Evolutionary conservation across 2,329 filamentous ascomycete genomes (phyloP).

Genomic region (Pseudogymnoascus sp.): DNA sequence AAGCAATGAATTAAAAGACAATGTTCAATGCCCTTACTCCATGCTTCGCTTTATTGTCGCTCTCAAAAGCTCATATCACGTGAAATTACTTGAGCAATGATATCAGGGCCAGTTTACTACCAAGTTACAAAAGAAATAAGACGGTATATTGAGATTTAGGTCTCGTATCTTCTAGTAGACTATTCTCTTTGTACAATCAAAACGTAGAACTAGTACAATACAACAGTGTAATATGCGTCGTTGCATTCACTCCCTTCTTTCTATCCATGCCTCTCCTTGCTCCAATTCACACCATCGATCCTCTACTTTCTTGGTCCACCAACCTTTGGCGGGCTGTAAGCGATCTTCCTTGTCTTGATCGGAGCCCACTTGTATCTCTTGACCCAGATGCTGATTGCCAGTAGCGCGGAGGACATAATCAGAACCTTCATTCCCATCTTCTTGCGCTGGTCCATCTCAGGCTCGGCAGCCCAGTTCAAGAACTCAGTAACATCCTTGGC

Average conservation of each 20-base stretch:
- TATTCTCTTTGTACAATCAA: conserved; percentile 25
- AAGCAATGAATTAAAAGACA: not conserved
- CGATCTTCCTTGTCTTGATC: conserved; percentile 90
- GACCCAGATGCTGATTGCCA: conserved; percentile 87
- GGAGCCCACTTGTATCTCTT: conserved; percentile 99
- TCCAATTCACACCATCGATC: not conserved
- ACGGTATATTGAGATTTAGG: conserved; percentile 11
- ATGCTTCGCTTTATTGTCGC: not conserved
- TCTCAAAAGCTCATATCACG: not conserved
- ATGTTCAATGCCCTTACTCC: not conserved
- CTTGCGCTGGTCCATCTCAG: conserved; percentile 99
- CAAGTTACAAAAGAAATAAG: conserved; percentile 7
- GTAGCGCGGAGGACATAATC: conserved; percentile 66
- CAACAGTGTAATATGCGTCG: conserved; percentile 12
- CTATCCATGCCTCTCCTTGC: conserved; percentile 16
- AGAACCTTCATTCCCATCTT: conserved; percentile 99
- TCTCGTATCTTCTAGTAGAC: conserved; percentile 8
- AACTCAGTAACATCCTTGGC: conserved; percentile 99
- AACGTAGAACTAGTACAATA: conserved; percentile 28
- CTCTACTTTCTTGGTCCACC: conserved; percentile 13
- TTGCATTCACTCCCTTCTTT: conserved; percentile 20
- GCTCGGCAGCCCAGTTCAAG: conserved; percentile 97
- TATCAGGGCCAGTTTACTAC: not conserved
- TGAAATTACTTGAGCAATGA: not conserved
- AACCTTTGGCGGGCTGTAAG: conserved; percentile 64